A percentile compares a stretch with the other conserved stretches of the same genome.
These are phyloP conservation scores for Metarhizium guizhouense DNA, from an alignment of 2,329 filamentous ascomycete genomes.

Conservation along the genomic window DNA sequence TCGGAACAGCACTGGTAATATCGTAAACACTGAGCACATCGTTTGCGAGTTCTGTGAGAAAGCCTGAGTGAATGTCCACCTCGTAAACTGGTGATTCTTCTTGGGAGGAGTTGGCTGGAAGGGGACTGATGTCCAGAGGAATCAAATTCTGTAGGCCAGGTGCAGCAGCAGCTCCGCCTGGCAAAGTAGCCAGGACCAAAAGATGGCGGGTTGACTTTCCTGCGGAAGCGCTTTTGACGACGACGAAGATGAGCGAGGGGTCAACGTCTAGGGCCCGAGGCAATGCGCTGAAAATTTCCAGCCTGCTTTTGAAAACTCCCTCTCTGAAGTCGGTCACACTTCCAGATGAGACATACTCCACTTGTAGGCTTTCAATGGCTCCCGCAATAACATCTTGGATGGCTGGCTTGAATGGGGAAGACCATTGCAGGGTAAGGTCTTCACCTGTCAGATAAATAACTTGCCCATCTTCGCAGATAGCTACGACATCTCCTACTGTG, in stretches of 20 bases:
- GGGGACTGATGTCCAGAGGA: conserved; percentile 29
- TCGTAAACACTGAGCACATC: conserved; percentile 53
- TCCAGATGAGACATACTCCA: conserved; percentile 41
- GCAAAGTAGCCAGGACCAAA: conserved; percentile 23
- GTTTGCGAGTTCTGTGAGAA: conserved; percentile 49
- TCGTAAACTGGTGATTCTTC: conserved; percentile 31
- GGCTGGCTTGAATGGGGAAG: conserved; percentile 21
- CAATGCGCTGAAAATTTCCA: conserved; percentile 43
- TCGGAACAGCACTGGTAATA: conserved; percentile 53
- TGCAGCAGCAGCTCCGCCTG: conserved; percentile 13
- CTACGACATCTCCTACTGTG: conserved; percentile 34
- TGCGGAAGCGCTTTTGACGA: conserved; percentile 30
- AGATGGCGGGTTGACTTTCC: conserved; percentile 21
- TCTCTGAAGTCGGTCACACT: conserved; percentile 39
- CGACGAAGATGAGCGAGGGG: conserved; percentile 45
- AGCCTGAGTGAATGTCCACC: conserved; percentile 54
- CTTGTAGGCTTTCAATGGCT: conserved; percentile 27
- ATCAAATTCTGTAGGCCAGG: conserved; percentile 26
- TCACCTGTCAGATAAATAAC: conserved; percentile 53
- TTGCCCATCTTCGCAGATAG: conserved; percentile 51
- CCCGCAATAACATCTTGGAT: conserved; percentile 26
- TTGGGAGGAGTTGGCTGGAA: conserved; percentile 16
- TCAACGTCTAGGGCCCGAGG: conserved; percentile 35
- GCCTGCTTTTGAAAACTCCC: conserved; percentile 45
- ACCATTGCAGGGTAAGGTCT: conserved; percentile 25